These are phyloP conservation scores for Pestalotiopsis sp. DNA, from an alignment of 2,329 filamentous ascomycete species.

Conservation along the genomic window DNA sequence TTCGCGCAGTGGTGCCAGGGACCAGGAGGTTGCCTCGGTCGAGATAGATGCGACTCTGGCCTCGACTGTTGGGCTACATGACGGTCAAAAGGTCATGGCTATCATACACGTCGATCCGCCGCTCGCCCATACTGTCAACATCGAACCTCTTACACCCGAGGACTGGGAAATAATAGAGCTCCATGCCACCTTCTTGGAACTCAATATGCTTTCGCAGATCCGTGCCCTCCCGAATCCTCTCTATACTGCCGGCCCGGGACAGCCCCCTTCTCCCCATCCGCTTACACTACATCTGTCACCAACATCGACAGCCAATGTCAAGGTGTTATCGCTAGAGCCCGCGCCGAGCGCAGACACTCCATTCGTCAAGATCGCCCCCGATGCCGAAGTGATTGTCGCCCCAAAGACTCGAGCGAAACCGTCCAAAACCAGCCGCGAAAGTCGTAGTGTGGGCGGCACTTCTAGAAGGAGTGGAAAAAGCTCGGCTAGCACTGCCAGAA, in stretches of 20 bases:
- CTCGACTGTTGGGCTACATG: conserved; percentile 70
- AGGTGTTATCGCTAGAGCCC: conserved; percentile 80
- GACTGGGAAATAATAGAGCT: conserved; percentile 99
- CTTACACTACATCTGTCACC: conserved; percentile 91
- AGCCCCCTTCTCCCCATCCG: conserved; percentile 65
- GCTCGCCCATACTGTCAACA: conserved; percentile 89
- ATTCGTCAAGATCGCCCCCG: conserved; percentile 90
- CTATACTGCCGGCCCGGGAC: conserved; percentile 53
- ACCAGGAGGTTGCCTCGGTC: conserved; percentile 75
- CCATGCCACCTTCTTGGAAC: conserved; percentile 91
- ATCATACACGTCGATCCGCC: conserved; percentile 86
- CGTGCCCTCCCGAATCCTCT: conserved; percentile 87
- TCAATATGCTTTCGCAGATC: conserved; percentile 91
- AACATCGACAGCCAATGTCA: conserved; percentile 91
- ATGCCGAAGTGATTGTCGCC: conserved; percentile 96
- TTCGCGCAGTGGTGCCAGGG: conserved; percentile 58
- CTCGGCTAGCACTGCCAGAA: conserved; percentile 67
- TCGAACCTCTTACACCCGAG: conserved; percentile 90
- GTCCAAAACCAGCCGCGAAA: conserved; percentile 68
- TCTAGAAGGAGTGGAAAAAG: conserved; percentile 79
- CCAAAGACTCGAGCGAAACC: conserved; percentile 81
- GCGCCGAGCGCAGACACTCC: conserved; percentile 64
- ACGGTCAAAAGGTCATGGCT: conserved; percentile 75
- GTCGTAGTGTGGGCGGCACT: conserved; percentile 75
- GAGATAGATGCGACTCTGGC: conserved; percentile 89